A percentile compares a stretch with the other conserved stretches of the same genome.
phyloP scores from a whole-genome alignment of 73 alveolate genomes.

The Paramecium tetraurelia region DNA sequence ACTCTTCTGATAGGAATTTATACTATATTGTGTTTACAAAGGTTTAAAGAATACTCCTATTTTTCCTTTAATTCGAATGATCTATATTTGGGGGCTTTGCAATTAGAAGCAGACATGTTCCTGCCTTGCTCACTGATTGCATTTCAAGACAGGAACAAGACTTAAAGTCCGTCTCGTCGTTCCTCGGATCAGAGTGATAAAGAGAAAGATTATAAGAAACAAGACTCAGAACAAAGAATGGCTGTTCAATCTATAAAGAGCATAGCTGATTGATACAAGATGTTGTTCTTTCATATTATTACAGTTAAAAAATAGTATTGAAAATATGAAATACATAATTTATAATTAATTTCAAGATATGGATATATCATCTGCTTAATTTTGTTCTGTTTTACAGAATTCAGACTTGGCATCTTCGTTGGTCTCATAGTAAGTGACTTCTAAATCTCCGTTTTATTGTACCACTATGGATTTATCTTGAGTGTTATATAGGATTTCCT shows the following conservation, averaged over 20 bases:
- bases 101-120: not conserved
- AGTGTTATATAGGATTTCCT: slow-evolving; percentile 54
- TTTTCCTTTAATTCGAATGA: not conserved
- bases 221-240: not conserved
- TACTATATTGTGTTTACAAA: not conserved
- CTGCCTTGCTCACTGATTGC: not conserved
- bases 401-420: not conserved
- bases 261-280: not conserved
- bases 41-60: not conserved
- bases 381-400: not conserved
- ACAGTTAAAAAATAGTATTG: not conserved
- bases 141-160: not conserved
- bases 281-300: not conserved
- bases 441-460: slow-evolving; percentile 25
- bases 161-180: not conserved
- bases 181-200: not conserved
- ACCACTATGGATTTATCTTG: slow-evolving; percentile 21
- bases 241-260: not conserved
- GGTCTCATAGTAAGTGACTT: not conserved
- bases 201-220: not conserved
- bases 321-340: not conserved
- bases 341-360: not conserved
- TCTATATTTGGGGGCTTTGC: slow-evolving; percentile 5
- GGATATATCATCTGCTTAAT: not conserved
- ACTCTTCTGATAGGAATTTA: not conserved